Evolutionary conservation across 768 basidiomycete species (phyloP).

Genomic region (Fomitopsis pulvina): DNA sequence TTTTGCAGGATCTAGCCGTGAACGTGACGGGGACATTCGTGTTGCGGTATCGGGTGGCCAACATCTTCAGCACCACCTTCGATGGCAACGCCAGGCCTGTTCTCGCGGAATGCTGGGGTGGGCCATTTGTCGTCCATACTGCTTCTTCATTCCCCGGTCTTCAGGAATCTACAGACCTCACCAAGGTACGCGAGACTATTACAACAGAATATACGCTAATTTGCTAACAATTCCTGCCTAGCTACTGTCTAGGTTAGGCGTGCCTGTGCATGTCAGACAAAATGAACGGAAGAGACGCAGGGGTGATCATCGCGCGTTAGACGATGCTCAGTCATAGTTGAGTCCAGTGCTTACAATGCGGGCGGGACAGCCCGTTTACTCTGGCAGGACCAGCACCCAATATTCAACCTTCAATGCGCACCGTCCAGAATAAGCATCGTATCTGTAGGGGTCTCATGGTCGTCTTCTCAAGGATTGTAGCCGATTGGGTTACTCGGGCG

Average conservation of each 20-base stretch:
- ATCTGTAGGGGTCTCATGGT: too few relatives aligned
- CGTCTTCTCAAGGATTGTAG: too few relatives aligned
- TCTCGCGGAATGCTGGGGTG: slow-evolving; percentile 61
- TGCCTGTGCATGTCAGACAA: slow-evolving; percentile 52
- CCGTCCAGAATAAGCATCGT: too few relatives aligned
- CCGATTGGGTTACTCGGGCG: too few relatives aligned
- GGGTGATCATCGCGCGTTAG: too few relatives aligned
- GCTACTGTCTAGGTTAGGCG: slow-evolving; percentile 37
- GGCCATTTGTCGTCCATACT: slow-evolving; percentile 56
- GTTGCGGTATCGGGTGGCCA: slow-evolving; percentile 59
- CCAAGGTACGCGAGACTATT: slow-evolving; percentile 39
- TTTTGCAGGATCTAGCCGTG: slow-evolving; percentile 56
- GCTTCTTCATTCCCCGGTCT: slow-evolving; percentile 69
- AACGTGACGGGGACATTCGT: slow-evolving; percentile 60
- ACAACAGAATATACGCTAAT: background rate
- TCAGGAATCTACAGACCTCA: slow-evolving; percentile 57
- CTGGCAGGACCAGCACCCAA: too few relatives aligned
- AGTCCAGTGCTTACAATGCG: too few relatives aligned
- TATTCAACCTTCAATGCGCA: too few relatives aligned
- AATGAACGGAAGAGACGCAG: slow-evolving; percentile 44
- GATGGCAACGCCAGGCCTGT: slow-evolving; percentile 27
- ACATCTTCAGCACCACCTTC: slow-evolving; percentile 28
- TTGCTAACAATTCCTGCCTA: background rate
- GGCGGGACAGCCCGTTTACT: too few relatives aligned
- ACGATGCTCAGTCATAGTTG: too few relatives aligned